phyloP scores from a whole-genome alignment of 2,329 filamentous ascomycete genomes.

The Paramyrothecium roridum region DNA sequence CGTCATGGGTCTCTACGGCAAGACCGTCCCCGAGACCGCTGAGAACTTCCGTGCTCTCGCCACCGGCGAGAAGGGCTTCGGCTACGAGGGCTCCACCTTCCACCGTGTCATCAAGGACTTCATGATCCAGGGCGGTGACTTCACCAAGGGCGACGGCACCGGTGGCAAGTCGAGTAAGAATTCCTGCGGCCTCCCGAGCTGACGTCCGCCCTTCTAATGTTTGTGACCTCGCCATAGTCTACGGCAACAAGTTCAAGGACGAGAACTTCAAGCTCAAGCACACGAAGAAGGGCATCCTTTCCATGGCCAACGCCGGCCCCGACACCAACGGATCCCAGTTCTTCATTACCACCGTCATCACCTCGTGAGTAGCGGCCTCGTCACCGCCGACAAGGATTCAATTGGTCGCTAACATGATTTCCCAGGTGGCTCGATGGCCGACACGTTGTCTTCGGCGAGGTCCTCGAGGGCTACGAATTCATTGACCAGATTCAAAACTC shows the following conservation, averaged over 20 bases:
- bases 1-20: slow-evolving; percentile 81
- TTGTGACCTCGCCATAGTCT: slow-evolving; percentile 50
- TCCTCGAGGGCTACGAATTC: slow-evolving; percentile 80
- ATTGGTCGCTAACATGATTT: slow-evolving; percentile 4
- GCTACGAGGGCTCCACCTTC: slow-evolving; percentile 78
- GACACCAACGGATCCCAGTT: slow-evolving; percentile 89
- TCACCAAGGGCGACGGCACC: slow-evolving; percentile 78
- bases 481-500: slow-evolving; percentile 75
- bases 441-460: slow-evolving; percentile 87
- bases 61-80: slow-evolving; percentile 82
- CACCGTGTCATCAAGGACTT: slow-evolving; percentile 89
- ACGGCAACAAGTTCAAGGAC: slow-evolving; percentile 78
- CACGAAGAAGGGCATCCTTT: slow-evolving; percentile 77
- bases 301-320: slow-evolving; percentile 81
- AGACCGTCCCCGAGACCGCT: slow-evolving; percentile 74
- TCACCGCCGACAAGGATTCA: not conserved
- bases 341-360: slow-evolving; percentile 84
- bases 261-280: slow-evolving; percentile 97
- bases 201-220: slow-evolving; percentile 8
- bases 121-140: slow-evolving; percentile 91
- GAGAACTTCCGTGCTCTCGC: slow-evolving; percentile 78
- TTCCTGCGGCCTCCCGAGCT: too few relatives aligned
- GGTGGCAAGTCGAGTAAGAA: slow-evolving; percentile 77
- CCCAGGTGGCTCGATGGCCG: slow-evolving; percentile 74
- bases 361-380: slow-evolving; percentile 51